Evolutionary conservation across 2,329 filamentous ascomycete species (phyloP).

Genomic region (Fusarium incarnatum): DNA sequence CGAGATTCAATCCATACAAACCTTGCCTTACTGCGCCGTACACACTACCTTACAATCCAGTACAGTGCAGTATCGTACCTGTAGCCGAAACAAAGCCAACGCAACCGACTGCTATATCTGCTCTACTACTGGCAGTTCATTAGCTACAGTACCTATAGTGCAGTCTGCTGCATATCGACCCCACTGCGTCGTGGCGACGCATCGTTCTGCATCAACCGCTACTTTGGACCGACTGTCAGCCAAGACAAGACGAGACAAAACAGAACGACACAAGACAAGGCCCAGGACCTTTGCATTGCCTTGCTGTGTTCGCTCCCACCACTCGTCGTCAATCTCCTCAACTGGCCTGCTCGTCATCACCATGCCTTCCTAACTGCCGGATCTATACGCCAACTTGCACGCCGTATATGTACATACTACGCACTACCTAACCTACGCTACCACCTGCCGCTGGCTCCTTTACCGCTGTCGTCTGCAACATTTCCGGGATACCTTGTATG

Average conservation of each 20-base stretch:
- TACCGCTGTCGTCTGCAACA: constrained; percentile 31
- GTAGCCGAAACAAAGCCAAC: constrained; percentile 21
- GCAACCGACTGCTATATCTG: constrained; percentile 14
- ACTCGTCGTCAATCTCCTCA: constrained; percentile 5
- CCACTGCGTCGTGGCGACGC: constrained; percentile 43
- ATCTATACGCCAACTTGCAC: constrained; percentile 17
- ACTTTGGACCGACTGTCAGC: constrained; percentile 2
- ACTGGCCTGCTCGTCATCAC: constrained; percentile 26
- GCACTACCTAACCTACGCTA: neutral
- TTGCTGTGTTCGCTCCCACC: constrained; percentile 1
- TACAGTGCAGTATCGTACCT: neutral
- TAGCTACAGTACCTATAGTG: constrained; percentile 2
- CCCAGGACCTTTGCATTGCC: constrained; percentile 8
- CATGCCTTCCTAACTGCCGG: constrained; percentile 30
- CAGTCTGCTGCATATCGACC: constrained; percentile 40
- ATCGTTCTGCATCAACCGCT: constrained; percentile 34
- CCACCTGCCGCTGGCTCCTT: constrained; percentile 10
- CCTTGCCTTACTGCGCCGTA: constrained; percentile 33
- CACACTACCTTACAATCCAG: neutral
- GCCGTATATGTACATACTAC: constrained; percentile 19
- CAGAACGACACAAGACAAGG: constrained; percentile 7
- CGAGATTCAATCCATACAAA: constrained; percentile 11
- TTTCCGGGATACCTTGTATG: constrained; percentile 33
- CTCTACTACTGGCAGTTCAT: neutral
- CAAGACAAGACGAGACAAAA: constrained; percentile 25